Percentiles rank a stretch among this genome's conserved stretches.
phyloP scores from a whole-genome alignment of 192 early-diverging fungal genomes.

The Coemansia sp. region DNA sequence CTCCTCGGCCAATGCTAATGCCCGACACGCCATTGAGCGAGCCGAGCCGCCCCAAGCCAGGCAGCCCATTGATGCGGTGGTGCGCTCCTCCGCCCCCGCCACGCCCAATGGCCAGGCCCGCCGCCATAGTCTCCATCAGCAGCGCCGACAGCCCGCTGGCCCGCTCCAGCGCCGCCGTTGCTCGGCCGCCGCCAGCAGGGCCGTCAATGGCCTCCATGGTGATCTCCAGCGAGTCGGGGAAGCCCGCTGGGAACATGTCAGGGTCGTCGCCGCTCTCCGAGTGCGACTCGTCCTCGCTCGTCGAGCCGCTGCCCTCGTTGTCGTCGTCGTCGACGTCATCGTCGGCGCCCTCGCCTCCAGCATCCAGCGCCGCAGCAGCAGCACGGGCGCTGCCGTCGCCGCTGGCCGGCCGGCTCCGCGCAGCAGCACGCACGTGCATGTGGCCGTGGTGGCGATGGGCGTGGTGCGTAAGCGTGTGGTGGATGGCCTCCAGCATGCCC shows the following conservation, averaged over 20 bases:
- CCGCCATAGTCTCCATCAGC: slow-evolving; percentile 29
- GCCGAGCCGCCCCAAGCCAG: slow-evolving; percentile 6
- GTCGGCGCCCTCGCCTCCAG: slow-evolving; percentile 5
- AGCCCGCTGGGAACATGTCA: slow-evolving; percentile 31
- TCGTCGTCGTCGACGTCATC: slow-evolving; percentile 11
- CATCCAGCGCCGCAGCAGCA: slow-evolving; percentile 5
- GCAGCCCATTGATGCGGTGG: slow-evolving; percentile 10
- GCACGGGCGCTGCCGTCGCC: not conserved
- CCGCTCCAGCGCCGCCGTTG: not conserved
- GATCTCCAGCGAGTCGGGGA: slow-evolving; percentile 34
- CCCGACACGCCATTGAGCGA: slow-evolving; percentile 25
- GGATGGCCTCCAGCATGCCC: slow-evolving; percentile 15
- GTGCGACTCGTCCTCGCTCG: slow-evolving; percentile 17
- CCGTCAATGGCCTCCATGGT: slow-evolving; percentile 48
- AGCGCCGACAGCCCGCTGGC: slow-evolving; percentile 18
- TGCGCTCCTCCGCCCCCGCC: slow-evolving; percentile 7
- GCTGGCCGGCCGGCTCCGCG: slow-evolving; percentile 20
- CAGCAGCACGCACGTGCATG: not conserved
- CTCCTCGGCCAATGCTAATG: not conserved
- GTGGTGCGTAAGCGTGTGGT: slow-evolving; percentile 14
- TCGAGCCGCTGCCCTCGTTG: slow-evolving; percentile 4
- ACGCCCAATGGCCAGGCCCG: slow-evolving; percentile 2
- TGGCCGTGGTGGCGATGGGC: slow-evolving; percentile 8
- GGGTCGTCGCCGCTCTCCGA: slow-evolving; percentile 31
- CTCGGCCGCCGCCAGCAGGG: not conserved